Conservation (phyloP, 352 stramenopile genomes). For the Pythium grandisporangium region DNA sequence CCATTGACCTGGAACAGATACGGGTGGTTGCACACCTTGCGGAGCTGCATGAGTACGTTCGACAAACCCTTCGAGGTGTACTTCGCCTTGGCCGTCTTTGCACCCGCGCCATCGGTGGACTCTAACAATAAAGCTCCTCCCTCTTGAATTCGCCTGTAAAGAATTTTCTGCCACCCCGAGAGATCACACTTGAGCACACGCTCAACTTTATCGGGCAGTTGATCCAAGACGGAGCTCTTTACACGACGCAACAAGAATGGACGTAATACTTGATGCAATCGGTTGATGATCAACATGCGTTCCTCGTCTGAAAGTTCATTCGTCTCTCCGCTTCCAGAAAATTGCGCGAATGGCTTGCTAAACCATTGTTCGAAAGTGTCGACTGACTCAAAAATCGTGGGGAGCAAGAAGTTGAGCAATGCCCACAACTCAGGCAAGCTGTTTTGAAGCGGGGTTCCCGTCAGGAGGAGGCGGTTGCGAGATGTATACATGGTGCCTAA, state of each 20-base stretch:
- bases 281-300: slow-evolving; percentile 86
- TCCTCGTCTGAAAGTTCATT: slow-evolving; percentile 85
- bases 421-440: slow-evolving; percentile 92
- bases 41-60: slow-evolving; percentile 85
- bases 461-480: slow-evolving; percentile 93
- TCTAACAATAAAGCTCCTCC: slow-evolving; percentile 78
- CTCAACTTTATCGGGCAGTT: slow-evolving; percentile 84
- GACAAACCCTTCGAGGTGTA: slow-evolving; percentile 80
- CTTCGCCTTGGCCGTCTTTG: slow-evolving; percentile 71
- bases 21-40: slow-evolving; percentile 86
- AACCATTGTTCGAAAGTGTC: slow-evolving; percentile 90
- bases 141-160: slow-evolving; percentile 85
- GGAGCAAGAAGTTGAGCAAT: slow-evolving; percentile 88
- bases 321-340: slow-evolving; percentile 60
- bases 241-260: slow-evolving; percentile 80
- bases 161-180: slow-evolving; percentile 83
- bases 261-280: slow-evolving; percentile 76
- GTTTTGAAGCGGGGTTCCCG: slow-evolving; percentile 97
- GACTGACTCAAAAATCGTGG: slow-evolving; percentile 87
- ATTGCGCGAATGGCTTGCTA: slow-evolving; percentile 80
- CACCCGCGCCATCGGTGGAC: slow-evolving; percentile 41
- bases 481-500: slow-evolving; percentile 77
- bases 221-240: slow-evolving; percentile 81
- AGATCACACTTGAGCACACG: slow-evolving; percentile 82
- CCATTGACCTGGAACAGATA: slow-evolving; percentile 83